Evolutionary conservation across 371 early-diverging fungal species (phyloP).

Genomic region (Haplosporangium sp.): DNA sequence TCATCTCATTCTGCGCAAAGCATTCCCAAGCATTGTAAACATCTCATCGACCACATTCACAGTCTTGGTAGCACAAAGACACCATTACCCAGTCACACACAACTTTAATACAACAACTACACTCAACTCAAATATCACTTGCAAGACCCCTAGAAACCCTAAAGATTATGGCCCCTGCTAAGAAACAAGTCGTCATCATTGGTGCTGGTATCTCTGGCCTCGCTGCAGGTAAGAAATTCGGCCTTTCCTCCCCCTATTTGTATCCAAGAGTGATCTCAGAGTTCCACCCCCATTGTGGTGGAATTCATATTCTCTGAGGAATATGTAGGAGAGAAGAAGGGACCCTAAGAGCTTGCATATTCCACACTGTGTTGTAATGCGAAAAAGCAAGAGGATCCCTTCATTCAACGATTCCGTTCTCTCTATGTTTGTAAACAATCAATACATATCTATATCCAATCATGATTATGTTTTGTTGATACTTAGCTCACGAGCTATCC

Average conservation of each 20-base stretch:
- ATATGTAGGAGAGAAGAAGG: neutral
- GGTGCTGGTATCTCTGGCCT: slow-evolving; percentile 58
- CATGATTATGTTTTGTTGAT: slow-evolving; percentile 9
- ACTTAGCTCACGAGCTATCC: slow-evolving; percentile 53
- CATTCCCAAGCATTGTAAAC: neutral
- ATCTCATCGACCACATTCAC: neutral
- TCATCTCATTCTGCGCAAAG: neutral
- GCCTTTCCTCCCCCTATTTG: neutral
- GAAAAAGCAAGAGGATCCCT: neutral
- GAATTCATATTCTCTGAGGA: slow-evolving; percentile 5
- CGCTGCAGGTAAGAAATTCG: slow-evolving; percentile 43
- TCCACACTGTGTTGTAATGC: neutral
- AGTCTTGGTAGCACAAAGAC: slow-evolving; percentile 5
- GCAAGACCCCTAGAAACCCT: neutral
- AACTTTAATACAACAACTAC: neutral
- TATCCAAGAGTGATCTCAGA: neutral
- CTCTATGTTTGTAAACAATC: neutral
- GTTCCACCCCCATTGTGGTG: neutral
- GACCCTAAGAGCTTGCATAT: neutral
- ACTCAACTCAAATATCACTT: too few relatives aligned
- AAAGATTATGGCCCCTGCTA: slow-evolving; percentile 23
- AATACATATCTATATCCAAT: neutral
- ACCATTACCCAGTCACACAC: slow-evolving; percentile 8
- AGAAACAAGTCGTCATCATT: slow-evolving; percentile 49
- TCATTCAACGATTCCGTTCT: neutral